phyloP scores from a whole-genome alignment of 176 grass and related monocot species.

The Otatea glauca region DNA sequence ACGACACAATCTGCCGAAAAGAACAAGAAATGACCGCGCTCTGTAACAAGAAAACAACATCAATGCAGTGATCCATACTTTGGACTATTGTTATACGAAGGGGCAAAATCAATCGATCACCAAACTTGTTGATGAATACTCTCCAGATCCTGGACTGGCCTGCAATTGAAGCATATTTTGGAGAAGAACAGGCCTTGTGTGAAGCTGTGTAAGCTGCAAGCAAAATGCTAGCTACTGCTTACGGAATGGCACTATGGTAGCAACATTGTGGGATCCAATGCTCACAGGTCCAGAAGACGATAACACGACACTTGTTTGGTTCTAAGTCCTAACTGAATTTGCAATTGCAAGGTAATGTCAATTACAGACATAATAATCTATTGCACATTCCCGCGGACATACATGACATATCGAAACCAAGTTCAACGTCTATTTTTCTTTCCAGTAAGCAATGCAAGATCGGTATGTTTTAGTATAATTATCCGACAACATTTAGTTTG shows the following conservation, averaged over 20 bases:
- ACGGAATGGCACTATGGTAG: background rate
- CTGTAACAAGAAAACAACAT: slow-evolving; percentile 43
- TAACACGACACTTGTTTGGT: background rate
- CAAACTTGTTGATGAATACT: background rate
- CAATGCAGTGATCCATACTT: background rate
- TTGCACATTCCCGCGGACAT: background rate
- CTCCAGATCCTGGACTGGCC: background rate
- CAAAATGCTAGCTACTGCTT: background rate
- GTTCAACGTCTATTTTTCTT: background rate
- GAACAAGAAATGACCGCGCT: slow-evolving; percentile 4
- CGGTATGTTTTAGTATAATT: background rate
- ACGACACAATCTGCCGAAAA: slow-evolving; percentile 38
- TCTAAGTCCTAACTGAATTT: background rate
- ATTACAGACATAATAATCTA: background rate
- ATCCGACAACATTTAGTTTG: background rate
- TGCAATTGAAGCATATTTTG: slow-evolving; percentile 4
- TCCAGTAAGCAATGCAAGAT: background rate
- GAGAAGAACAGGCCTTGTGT: background rate
- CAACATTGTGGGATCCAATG: background rate
- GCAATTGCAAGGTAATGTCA: background rate
- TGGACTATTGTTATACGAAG: background rate
- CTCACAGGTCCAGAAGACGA: background rate
- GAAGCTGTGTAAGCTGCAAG: slow-evolving; percentile 16
- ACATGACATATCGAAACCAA: background rate
- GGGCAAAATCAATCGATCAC: slow-evolving; percentile 14